These are phyloP conservation scores for Alnus glutinosa DNA, from an alignment of 306 rosid genomes.

Conservation along the genomic window DNA sequence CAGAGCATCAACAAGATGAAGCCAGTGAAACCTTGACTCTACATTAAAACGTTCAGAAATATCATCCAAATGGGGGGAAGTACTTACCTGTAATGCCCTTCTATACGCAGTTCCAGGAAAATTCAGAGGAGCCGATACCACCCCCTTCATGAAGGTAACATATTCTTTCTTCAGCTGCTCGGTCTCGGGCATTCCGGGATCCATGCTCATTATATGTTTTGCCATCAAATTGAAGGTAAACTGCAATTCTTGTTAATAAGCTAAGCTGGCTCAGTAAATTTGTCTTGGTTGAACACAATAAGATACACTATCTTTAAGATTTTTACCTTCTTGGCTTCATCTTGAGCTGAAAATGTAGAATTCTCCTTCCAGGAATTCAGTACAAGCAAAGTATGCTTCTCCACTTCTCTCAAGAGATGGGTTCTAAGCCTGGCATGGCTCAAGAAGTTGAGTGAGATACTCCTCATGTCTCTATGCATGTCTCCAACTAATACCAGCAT, in stretches of 20 bases:
- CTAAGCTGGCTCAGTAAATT: background rate
- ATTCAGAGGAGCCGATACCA: slow-evolving; percentile 83
- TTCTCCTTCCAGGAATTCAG: slow-evolving; percentile 63
- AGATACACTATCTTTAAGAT: background rate
- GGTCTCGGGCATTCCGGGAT: slow-evolving; percentile 81
- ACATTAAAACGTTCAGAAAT: background rate
- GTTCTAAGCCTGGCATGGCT: slow-evolving; percentile 81
- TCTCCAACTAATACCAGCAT: slow-evolving; percentile 97
- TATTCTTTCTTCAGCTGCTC: slow-evolving; percentile 81
- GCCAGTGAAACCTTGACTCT: background rate
- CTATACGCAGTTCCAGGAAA: slow-evolving; percentile 93
- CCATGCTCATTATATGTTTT: slow-evolving; percentile 85
- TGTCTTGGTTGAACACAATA: background rate
- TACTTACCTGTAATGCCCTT: slow-evolving; percentile 75
- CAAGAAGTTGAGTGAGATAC: slow-evolving; percentile 77
- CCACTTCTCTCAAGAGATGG: slow-evolving; percentile 70
- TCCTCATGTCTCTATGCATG: slow-evolving; percentile 96
- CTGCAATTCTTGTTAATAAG: slow-evolving; percentile 41
- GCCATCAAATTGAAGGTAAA: slow-evolving; percentile 97
- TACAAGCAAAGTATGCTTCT: slow-evolving; percentile 72
- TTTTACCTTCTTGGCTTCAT: slow-evolving; percentile 87
- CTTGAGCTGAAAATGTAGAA: slow-evolving; percentile 77
- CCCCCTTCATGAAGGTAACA: slow-evolving; percentile 94
- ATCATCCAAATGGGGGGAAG: background rate
- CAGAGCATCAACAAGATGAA: background rate